A percentile compares a stretch with the other conserved stretches of the same genome.
Evolutionary conservation across 1,284 basidiomycete species (phyloP).

Genomic region (Malassezia furfur): DNA sequence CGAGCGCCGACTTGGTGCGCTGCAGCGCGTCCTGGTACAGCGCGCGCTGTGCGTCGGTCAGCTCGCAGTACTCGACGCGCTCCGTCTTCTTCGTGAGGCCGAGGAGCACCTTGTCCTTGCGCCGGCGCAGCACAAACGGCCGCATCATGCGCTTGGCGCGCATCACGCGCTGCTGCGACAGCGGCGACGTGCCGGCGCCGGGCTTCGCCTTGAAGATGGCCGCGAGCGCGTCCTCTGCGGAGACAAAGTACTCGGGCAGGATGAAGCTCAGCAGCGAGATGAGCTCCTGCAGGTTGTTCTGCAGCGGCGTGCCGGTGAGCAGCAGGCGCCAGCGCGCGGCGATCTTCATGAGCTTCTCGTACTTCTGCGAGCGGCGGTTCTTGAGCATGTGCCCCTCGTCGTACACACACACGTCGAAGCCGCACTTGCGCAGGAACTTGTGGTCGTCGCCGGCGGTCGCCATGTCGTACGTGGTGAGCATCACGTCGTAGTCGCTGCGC

Average conservation of each 20-base stretch:
- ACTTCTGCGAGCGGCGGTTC: conserved; percentile 90
- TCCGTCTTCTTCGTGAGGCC: conserved; percentile 87
- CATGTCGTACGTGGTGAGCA: conserved; percentile 92
- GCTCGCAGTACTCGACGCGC: conserved; percentile 83
- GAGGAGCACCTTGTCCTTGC: conserved; percentile 78
- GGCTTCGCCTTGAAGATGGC: conserved; percentile 95
- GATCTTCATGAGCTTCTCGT: conserved; percentile 76
- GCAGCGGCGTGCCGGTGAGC: conserved; percentile 89
- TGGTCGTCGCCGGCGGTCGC: conserved; percentile 75
- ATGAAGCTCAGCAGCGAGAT: conserved; percentile 93
- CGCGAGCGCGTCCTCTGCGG: conserved; percentile 64
- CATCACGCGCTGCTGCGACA: conserved; percentile 81
- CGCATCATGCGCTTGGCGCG: conserved; percentile 98
- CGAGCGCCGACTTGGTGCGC: conserved; percentile 70
- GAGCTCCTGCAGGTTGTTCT: conserved; percentile 74
- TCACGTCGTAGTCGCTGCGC: conserved; percentile 73
- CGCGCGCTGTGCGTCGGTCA: conserved; percentile 71
- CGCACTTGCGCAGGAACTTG: conserved; percentile 72
- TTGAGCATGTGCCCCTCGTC: conserved; percentile 95
- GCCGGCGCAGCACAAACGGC: conserved; percentile 86
- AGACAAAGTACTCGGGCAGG: conserved; percentile 76
- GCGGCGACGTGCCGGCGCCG: conserved; percentile 70
- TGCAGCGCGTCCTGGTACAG: conserved; percentile 78
- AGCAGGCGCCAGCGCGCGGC: conserved; percentile 80
- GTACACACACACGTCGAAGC: conserved; percentile 76